These are phyloP conservation scores for Leccinum pallidistipes DNA, from an alignment of 1,284 basidiomycete genomes.

Conservation along the genomic window DNA sequence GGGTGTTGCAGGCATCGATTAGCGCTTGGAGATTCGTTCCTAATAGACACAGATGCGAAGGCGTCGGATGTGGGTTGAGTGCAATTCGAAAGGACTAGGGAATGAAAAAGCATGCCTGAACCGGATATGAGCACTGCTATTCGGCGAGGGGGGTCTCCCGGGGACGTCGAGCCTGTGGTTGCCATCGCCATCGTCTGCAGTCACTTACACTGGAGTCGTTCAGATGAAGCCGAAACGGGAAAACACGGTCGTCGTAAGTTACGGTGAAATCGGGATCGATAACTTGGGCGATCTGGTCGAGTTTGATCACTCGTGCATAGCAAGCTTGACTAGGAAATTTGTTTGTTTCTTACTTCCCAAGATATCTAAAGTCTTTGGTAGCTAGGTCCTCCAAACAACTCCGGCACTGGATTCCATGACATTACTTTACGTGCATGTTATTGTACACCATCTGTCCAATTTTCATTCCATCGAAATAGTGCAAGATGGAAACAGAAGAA, in stretches of 20 bases:
- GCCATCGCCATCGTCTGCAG: conserved; percentile 5
- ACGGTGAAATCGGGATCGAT: conserved; percentile 7
- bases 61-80: background rate
- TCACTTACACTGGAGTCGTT: background rate
- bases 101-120: conserved; percentile 58
- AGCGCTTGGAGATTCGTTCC: conserved; percentile 96
- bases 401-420: too few species aligned
- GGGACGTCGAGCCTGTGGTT: conserved; percentile 2
- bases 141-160: conserved; percentile 29
- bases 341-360: background rate
- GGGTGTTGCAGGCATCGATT: conserved; percentile 81
- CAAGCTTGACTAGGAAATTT: background rate
- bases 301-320: background rate
- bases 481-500: background rate
- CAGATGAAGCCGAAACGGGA: conserved; percentile 6
- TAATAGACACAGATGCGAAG: conserved; percentile 31
- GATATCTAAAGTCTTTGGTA: background rate
- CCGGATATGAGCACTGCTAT: conserved; percentile 79
- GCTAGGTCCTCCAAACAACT: background rate
- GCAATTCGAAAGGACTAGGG: background rate
- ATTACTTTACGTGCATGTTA: background rate
- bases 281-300: background rate
- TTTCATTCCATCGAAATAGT: conserved; percentile 9
- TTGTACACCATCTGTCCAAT: background rate
- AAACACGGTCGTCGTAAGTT: background rate